phyloP scores from a whole-genome alignment of 2,329 filamentous ascomycete species.

The Leptographium flavum region DNA sequence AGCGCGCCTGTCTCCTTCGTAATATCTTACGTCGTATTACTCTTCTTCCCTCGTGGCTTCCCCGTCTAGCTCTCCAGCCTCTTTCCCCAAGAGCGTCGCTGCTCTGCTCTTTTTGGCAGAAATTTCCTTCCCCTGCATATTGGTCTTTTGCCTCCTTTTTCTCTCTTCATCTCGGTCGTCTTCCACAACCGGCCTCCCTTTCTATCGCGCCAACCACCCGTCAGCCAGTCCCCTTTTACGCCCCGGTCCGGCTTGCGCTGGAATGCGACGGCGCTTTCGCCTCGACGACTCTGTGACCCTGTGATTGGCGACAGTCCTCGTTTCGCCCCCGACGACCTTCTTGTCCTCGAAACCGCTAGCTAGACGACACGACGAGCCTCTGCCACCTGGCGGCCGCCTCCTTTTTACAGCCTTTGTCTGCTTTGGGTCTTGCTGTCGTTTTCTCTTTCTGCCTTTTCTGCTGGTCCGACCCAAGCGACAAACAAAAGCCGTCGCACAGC shows the following conservation, averaged over 20 bases:
- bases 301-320: not conserved
- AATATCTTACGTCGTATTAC: not conserved
- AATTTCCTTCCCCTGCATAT: not conserved
- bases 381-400: not conserved
- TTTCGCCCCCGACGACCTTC: not conserved
- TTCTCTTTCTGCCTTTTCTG: not conserved
- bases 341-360: too few species aligned
- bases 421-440: not conserved
- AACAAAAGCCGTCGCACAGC: not conserved
- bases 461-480: not conserved
- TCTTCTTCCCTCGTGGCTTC: not conserved
- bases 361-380: not conserved
- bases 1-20: not conserved
- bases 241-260: slow-evolving; percentile 6
- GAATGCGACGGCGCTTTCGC: slow-evolving; percentile 6
- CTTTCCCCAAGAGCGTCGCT: not conserved
- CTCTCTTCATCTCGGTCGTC: not conserved
- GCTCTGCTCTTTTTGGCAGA: not conserved
- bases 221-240: not conserved
- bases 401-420: not conserved
- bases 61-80: not conserved
- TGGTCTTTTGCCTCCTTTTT: not conserved
- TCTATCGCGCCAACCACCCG: not conserved
- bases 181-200: not conserved
- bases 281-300: slow-evolving; percentile 1